Conservation (phyloP, 2,329 filamentous ascomycete genomes). For the Echinosphaeria canescens region DNA sequence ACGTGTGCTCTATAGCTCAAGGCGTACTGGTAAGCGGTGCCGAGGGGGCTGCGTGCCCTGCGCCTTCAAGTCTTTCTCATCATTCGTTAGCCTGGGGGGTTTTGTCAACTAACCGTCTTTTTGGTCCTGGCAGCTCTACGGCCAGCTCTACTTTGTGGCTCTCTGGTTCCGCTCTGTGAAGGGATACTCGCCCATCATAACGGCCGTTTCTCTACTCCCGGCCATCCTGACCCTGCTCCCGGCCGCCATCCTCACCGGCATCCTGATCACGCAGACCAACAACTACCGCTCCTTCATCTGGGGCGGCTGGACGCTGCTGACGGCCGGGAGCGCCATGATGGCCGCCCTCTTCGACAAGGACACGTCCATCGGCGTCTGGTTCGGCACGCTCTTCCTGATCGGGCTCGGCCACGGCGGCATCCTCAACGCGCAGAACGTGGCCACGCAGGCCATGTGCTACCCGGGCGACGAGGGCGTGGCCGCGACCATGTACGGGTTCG, state of each 20-base stretch:
- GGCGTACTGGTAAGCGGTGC: too few species aligned
- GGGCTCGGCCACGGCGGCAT: neutral
- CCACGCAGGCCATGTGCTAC: neutral
- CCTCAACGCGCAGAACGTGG: neutral
- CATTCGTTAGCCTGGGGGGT: too few species aligned
- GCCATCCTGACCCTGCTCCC: constrained; percentile 7
- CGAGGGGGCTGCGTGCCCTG: too few species aligned
- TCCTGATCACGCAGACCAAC: constrained; percentile 9
- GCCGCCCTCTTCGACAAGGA: neutral
- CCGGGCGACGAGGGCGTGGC: neutral
- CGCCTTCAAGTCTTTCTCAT: too few species aligned
- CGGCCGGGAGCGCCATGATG: constrained; percentile 1
- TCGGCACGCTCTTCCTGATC: neutral
- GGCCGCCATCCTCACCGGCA: constrained; percentile 8
- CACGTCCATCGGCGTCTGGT: neutral
- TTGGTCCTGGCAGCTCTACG: constrained; percentile 6
- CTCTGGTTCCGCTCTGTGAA: constrained; percentile 12
- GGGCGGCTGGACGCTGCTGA: constrained; percentile 9
- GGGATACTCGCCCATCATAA: constrained; percentile 8
- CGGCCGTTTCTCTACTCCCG: constrained; percentile 10
- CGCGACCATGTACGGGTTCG: neutral
- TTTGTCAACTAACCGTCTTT: too few species aligned
- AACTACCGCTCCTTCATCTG: constrained; percentile 11
- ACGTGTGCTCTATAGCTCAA: too few species aligned
- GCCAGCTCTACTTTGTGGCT: constrained; percentile 8